phyloP scores from a whole-genome alignment of 2,329 filamentous ascomycete species.

The Xylariaceae sp. region DNA sequence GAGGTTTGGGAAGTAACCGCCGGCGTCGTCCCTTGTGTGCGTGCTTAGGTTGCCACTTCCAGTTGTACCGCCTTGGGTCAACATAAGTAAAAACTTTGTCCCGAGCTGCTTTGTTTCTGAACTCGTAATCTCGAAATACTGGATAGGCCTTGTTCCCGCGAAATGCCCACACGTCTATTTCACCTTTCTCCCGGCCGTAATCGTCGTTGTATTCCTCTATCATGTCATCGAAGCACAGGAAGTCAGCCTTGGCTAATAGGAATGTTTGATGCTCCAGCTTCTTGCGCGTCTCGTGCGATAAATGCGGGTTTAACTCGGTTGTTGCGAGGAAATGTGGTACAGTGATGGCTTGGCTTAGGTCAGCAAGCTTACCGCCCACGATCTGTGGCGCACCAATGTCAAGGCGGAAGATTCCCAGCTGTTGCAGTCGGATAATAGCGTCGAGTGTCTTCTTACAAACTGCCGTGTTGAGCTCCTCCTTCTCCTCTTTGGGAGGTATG shows the following conservation, averaged over 20 bases:
- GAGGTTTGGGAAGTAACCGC: not conserved
- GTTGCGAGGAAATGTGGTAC: slow-evolving; percentile 22
- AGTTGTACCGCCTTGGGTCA: slow-evolving; percentile 13
- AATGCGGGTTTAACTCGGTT: slow-evolving; percentile 13
- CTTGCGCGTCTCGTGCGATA: slow-evolving; percentile 4
- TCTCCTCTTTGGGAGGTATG: not conserved
- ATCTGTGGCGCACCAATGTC: slow-evolving; percentile 17
- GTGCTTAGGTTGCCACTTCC: not conserved
- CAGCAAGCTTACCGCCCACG: slow-evolving; percentile 20
- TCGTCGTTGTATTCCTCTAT: slow-evolving; percentile 4
- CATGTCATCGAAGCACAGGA: slow-evolving; percentile 13
- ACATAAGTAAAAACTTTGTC: slow-evolving; percentile 8
- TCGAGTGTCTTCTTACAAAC: slow-evolving; percentile 4
- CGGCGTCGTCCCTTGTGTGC: not conserved
- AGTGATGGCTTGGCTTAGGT: slow-evolving; percentile 27
- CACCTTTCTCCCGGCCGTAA: not conserved
- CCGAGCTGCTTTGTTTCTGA: slow-evolving; percentile 1
- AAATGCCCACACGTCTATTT: slow-evolving; percentile 1
- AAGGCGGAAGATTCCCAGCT: slow-evolving; percentile 16
- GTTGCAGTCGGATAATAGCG: slow-evolving; percentile 10
- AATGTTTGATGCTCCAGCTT: slow-evolving; percentile 13
- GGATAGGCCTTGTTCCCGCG: slow-evolving; percentile 1
- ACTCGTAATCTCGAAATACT: not conserved
- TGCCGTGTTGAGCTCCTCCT: not conserved
- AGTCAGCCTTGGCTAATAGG: slow-evolving; percentile 8